Percentiles rank a stretch among this genome's conserved stretches.
These are phyloP conservation scores for Haplosporangium sp. DNA, from an alignment of 371 early-diverging fungal genomes.

Conservation along the genomic window DNA sequence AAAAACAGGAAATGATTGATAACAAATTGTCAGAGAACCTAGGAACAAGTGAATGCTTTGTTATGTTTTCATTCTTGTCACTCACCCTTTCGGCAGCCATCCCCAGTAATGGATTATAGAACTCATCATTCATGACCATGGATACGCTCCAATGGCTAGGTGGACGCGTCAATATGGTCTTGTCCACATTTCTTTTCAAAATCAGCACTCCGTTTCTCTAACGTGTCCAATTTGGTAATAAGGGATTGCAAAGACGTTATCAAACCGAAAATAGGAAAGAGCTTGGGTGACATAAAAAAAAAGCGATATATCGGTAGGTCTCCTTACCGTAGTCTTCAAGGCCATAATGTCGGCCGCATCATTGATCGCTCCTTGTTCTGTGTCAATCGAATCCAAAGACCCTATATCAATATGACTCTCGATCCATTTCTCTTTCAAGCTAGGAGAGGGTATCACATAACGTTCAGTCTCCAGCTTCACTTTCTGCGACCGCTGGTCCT, in stretches of 20 bases:
- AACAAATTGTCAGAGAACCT: background rate
- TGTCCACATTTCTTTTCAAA: slow-evolving; percentile 16
- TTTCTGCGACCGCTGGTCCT: background rate
- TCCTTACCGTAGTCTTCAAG: slow-evolving; percentile 35
- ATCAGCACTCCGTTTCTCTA: slow-evolving; percentile 36
- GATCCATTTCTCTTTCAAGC: slow-evolving; percentile 9
- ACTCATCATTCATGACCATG: slow-evolving; percentile 35
- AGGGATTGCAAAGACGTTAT: background rate
- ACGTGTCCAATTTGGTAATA: background rate
- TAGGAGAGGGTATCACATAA: background rate
- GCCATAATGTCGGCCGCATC: slow-evolving; percentile 29
- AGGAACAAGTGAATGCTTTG: background rate
- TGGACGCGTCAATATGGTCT: background rate
- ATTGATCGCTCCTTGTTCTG: slow-evolving; percentile 27
- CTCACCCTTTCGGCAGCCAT: slow-evolving; percentile 1
- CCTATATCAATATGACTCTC: slow-evolving; percentile 15
- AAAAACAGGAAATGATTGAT: background rate
- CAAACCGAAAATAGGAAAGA: background rate
- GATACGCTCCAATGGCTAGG: slow-evolving; percentile 17
- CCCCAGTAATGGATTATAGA: slow-evolving; percentile 6
- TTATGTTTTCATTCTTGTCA: background rate
- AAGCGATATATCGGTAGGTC: background rate
- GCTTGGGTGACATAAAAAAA: background rate
- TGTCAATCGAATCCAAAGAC: slow-evolving; percentile 18
- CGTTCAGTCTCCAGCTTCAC: background rate